Evolutionary conservation across 805 yeast genomes (phyloP), one percentile per base, ranked within the genome.

Genomic region (Candida morakotiae): DNA sequence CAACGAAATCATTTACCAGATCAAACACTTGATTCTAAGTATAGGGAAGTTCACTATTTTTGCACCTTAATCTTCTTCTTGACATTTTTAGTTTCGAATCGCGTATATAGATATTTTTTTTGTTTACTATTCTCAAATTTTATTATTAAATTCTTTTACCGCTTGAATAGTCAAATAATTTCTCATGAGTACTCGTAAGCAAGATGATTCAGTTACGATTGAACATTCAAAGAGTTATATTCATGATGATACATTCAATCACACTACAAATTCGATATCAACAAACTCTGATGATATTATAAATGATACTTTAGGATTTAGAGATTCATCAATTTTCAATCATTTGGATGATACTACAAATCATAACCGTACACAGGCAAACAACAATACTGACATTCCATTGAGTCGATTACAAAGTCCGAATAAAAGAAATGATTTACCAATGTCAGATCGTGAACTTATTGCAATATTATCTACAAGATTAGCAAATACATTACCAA

Each of bases 141-240:
- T 7, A 20, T 20, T 9, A 6, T 20, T 20, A 20, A 20, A 20
- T 20, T 9, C 29, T 4, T 9, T 5, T 10, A n/a, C n/a, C 16
- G n/a, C n/a, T n/a, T 10, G 9, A 14, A 29, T n/a, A 29, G 3
- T n/a, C 21, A 27, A 31, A 19, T 21, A 15, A 26, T 26, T 15
- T 26, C 17, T n/a, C n/a, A n/a, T n/a, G n/a, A n/a, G n/a, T n/a
- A n/a, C n/a, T n/a, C n/a, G n/a, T n/a, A n/a, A n/a, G n/a, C n/a
- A n/a, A n/a, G 28, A 14, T 9, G 28, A 26, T 15, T 13, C 28
- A 26, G 4, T 16, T 7, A 13, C 28, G 4, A 21, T 32, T 6
- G 35, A 23, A 14, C 28, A 21, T 17, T 24, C 35, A 6, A 32
- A 32, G 14, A 32, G 35, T 17, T 24, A 32, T 24, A 3, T 24